Conservation (phyloP, 2,329 filamentous ascomycete species). For the Fusarium longipes region DNA sequence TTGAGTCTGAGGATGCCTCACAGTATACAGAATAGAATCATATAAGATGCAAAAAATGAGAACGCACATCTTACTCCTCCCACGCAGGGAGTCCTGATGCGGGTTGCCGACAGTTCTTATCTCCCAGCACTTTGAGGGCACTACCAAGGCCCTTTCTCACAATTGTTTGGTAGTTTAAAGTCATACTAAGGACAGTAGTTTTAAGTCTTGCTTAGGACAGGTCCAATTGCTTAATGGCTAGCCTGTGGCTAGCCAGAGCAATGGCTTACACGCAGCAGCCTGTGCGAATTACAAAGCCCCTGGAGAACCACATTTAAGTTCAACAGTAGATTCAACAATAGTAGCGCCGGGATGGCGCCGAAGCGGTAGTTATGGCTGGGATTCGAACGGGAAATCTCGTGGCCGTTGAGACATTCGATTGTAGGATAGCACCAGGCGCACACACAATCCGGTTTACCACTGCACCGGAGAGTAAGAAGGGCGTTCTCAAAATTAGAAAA, state of each 20-base stretch:
- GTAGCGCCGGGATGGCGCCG: neutral
- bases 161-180: neutral
- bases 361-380: conserved; percentile 30
- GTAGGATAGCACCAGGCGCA: too few relatives aligned
- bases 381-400: conserved; percentile 12
- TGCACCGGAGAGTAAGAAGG: neutral
- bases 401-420: neutral
- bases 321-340: neutral
- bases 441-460: neutral
- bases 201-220: too few relatives aligned
- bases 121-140: conserved; percentile 27
- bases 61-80: conserved; percentile 1
- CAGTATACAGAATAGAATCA: neutral
- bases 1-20: neutral
- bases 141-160: conserved; percentile 20
- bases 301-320: too few relatives aligned
- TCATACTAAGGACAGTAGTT: neutral
- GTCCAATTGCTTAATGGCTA: too few relatives aligned
- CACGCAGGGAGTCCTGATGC: neutral
- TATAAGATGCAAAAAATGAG: conserved; percentile 12
- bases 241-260: too few relatives aligned
- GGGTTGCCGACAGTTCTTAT: neutral
- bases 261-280: too few relatives aligned
- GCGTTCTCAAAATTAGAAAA: conserved; percentile 4
- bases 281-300: too few relatives aligned